These are phyloP conservation scores for Trichoderma sp. DNA, from an alignment of 2,329 filamentous ascomycete species.

Conservation along the genomic window DNA sequence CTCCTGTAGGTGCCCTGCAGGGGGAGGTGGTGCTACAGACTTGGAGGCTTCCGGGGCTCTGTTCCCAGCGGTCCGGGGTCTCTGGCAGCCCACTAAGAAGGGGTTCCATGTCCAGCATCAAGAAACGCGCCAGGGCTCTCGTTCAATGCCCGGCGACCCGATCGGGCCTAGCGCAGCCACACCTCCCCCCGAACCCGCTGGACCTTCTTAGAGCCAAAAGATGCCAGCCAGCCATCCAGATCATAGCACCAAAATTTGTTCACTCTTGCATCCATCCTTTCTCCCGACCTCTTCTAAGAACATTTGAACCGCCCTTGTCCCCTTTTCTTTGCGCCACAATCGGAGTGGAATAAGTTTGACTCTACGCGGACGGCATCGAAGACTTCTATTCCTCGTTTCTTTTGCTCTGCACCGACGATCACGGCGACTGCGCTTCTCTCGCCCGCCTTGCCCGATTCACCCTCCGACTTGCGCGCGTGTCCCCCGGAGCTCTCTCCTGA, in stretches of 20 bases:
- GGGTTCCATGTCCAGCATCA: neutral
- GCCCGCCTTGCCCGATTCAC: neutral
- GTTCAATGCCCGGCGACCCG: slow-evolving; percentile 16
- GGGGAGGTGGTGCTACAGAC: neutral
- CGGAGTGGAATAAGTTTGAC: too few species aligned
- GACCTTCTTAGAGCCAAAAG: slow-evolving; percentile 8
- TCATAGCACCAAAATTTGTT: slow-evolving; percentile 14
- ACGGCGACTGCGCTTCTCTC: neutral
- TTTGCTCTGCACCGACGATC: neutral
- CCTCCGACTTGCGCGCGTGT: slow-evolving; percentile 17
- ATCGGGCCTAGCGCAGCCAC: slow-evolving; percentile 5
- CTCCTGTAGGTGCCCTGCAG: slow-evolving; percentile 4
- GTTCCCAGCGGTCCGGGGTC: neutral
- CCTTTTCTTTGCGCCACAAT: neutral
- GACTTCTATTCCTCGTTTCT: neutral
- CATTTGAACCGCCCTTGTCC: neutral
- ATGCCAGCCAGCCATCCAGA: slow-evolving; percentile 17
- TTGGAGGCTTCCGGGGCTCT: too few species aligned
- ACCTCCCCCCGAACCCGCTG: slow-evolving; percentile 3
- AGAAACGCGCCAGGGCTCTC: slow-evolving; percentile 8
- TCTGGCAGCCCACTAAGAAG: neutral
- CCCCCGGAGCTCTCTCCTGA: slow-evolving; percentile 9
- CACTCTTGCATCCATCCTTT: neutral
- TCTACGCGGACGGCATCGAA: too few species aligned
- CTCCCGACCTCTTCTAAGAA: neutral